Base-by-base conservation (phyloP, 2,329 filamentous ascomycete species). In the Tolypocladium guangdongense region DNA sequence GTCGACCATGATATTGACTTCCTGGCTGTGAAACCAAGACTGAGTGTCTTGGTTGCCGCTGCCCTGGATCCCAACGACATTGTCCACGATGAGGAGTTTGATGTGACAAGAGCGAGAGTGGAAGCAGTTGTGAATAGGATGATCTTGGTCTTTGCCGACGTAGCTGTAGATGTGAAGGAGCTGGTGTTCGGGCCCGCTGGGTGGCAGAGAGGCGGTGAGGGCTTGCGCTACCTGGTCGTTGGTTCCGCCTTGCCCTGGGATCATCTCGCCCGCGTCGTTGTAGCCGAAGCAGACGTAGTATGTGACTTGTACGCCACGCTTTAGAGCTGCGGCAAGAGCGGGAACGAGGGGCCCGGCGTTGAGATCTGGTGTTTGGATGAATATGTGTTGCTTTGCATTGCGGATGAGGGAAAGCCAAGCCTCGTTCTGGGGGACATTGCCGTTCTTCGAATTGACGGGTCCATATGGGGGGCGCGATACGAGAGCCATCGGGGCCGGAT, bases 41-140 rank as follows among this genome's bases (percentile, higher is more conserved):
- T 92, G 88, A 2, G 87, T 90, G 60, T 92, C 88, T 64, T 90
- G 84, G 62, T 91, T 92, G 0, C 87, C 87, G 58, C 81, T 88
- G 4, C 87, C 88, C 66, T 87, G 79, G 37, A 91, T 83, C 2
- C 79, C 87, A 37, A 92, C 76, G 24, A 71, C 70, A 45, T 78
- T 79, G 64, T 92, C 88, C 1, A 81, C 82, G 43, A 91, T 85
- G 73, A 91, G 78, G 3, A 92, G 73, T 65, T 92, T 92, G 64
- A 90, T 78, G 66, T 91, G 88, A 63, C 87, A 90, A 53, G 78
- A 82, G 0, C 88, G 76, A 37, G 78, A 73, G 66, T 87, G 86
- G 65, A 78, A 80, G 3, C 71, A 76, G 51, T 88, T 83, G 51
- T 84, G 78, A 35, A 91, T 81, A 0, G 87, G 87, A 2, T 68